Conservation (phyloP, 2,329 filamentous ascomycete genomes). For the Diaporthe citri region DNA sequence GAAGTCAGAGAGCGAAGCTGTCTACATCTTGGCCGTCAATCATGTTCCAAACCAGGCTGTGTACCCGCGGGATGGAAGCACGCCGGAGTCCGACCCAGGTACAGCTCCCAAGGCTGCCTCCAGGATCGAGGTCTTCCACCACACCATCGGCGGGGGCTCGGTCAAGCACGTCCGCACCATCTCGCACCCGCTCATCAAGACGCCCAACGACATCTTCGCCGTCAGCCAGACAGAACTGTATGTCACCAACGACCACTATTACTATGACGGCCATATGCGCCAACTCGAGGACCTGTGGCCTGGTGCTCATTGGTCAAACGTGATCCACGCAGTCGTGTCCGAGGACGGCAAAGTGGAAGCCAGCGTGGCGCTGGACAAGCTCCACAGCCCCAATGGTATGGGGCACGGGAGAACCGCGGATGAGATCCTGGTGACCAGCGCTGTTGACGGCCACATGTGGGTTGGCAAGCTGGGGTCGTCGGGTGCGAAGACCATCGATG, state of each 20-base stretch:
- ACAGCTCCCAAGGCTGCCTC: slow-evolving; percentile 33
- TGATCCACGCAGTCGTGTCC: slow-evolving; percentile 23
- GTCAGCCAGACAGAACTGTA: slow-evolving; percentile 34
- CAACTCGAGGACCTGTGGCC: slow-evolving; percentile 26
- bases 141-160: slow-evolving; percentile 31
- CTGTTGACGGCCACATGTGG: slow-evolving; percentile 26
- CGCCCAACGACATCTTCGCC: slow-evolving; percentile 38
- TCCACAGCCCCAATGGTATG: slow-evolving; percentile 37
- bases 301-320: slow-evolving; percentile 34
- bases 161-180: slow-evolving; percentile 35
- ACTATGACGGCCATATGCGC: slow-evolving; percentile 35
- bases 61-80: slow-evolving; percentile 33
- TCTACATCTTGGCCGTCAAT: slow-evolving; percentile 73
- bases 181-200: slow-evolving; percentile 38
- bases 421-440: slow-evolving; percentile 36
- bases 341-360: slow-evolving; percentile 32
- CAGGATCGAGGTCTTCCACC: slow-evolving; percentile 38
- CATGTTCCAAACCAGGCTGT: slow-evolving; percentile 61
- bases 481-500: slow-evolving; percentile 48
- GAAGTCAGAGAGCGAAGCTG: slow-evolving; percentile 50
- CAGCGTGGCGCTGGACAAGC: slow-evolving; percentile 27
- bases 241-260: slow-evolving; percentile 38
- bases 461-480: slow-evolving; percentile 6
- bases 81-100: slow-evolving; percentile 1
- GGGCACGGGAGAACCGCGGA: slow-evolving; percentile 34